Percentiles rank a stretch among this genome's conserved stretches.
Evolutionary conservation across 1,284 basidiomycete genomes (phyloP).

Genomic region (Rhodotorula mucilaginosa): DNA sequence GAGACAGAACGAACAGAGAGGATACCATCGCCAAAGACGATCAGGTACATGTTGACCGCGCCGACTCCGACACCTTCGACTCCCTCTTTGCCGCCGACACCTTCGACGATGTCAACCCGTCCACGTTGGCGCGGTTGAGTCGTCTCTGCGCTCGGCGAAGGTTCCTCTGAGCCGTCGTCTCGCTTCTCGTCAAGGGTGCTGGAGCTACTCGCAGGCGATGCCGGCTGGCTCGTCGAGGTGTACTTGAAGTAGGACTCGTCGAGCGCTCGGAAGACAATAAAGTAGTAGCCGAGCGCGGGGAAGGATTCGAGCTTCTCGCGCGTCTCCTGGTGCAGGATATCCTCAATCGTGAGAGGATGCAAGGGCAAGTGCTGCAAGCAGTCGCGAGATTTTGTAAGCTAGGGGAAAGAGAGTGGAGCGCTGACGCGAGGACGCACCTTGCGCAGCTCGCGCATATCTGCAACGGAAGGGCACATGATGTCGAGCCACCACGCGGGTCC

Average conservation of each 20-base stretch:
- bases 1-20: constrained; percentile 65
- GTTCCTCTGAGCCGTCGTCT: constrained; percentile 21
- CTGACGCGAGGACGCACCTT: constrained; percentile 59
- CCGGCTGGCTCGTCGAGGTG: constrained; percentile 47
- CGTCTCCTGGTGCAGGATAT: constrained; percentile 90
- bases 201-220: constrained; percentile 11
- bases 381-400: constrained; percentile 7
- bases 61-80: constrained; percentile 63
- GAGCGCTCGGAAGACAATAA: constrained; percentile 82
- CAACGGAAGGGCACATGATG: constrained; percentile 82
- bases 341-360: constrained; percentile 90
- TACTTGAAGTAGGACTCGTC: constrained; percentile 64
- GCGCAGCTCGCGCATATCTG: constrained; percentile 81
- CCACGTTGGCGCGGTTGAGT: constrained; percentile 38
- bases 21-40: constrained; percentile 86
- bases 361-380: constrained; percentile 69
- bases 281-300: constrained; percentile 86
- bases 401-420: not conserved
- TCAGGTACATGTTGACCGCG: constrained; percentile 81
- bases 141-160: constrained; percentile 10
- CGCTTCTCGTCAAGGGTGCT: not conserved
- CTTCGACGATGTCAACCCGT: constrained; percentile 58
- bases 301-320: constrained; percentile 91
- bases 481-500: constrained; percentile 82
- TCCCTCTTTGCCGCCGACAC: constrained; percentile 58